Evolutionary conservation across 805 yeast species (phyloP), one percentile per base, ranked within the genome.

Genomic region (Kuraishia molischiana): DNA sequence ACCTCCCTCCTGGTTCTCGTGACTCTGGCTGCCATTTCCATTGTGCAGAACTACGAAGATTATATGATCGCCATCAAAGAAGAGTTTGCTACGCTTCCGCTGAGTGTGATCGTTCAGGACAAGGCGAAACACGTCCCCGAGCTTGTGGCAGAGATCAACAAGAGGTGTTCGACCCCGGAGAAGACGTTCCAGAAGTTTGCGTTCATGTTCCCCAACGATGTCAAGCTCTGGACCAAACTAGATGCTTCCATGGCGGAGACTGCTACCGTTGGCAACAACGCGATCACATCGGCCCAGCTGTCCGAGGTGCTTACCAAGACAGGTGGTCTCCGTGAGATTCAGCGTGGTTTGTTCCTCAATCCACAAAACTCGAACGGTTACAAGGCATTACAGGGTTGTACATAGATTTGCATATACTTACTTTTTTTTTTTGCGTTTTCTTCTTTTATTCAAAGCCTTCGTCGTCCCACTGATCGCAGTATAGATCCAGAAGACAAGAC

Each of bases 401-500:
- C 11, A 8, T 22, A 11, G 26, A 22, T 22, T 22, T 8, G 32
- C 32, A n/a, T 29, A 29, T n/a, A 17, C 8, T 14, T 14, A n/a
- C 9, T 29, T 17, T 29, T 17, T 9, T 6, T 9, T 9, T 17
- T 29, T n/a, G n/a, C n/a, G n/a, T n/a, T n/a, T n/a, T 22, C 8
- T 8, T 22, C 26, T 22, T 11, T 22, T 22, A 22, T 11, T 29
- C 10, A 29, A 29, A 29, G 10, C 18, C 19, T 22, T 53, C 56
- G 30, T 32, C 46, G 4, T 15, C 35, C 73, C 75, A 75, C 19
- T 74, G 55, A 50, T 86, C 95, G 44, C 70, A 68, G 55, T 75
- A 84, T 38, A 90, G 61, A 55, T 90, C 97, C 24, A 90, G 57
- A 41, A 92, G 59, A 50, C 96, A 85, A 2, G 92, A 79, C 0